Evolutionary conservation across 2,329 filamentous ascomycete genomes (phyloP), one percentile per base, ranked within the genome.

Genomic region (Pseudonectria foliicola): DNA sequence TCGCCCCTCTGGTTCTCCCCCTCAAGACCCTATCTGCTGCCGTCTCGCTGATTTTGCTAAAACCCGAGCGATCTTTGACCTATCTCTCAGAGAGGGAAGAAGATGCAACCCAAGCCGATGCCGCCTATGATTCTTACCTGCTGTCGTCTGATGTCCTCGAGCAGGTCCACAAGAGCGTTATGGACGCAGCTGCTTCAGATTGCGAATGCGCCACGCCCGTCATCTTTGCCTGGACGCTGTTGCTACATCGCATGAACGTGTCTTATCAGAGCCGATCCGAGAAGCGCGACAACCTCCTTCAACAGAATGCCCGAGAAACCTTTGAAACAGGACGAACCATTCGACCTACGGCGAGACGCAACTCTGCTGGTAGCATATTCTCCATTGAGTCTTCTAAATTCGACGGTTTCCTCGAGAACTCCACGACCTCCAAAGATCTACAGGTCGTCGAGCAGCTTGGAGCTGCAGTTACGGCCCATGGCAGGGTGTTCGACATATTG

Each of bases 151-250:
- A 77, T 6, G 75, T 83, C 13, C 68, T 94, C n/a, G 72, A 76
- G 31, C 73, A 80, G 35, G 73, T 95, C 11, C 86, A 90, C 47
- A 73, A 74, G 34, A 73, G 82, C n/a, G 69, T 95, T 24, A 61
- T 81, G 15, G 65, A 68, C 36, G 75, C 79, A 7, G 72, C 77
- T 10, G 68, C 68, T 18, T 54, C 62, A 13, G 71, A 71, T 12
- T 67, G 75, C n/a, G 65, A 69, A 25, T 75, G 76, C 25, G 83
- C 84, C 13, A 78, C 76, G 36, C 85, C 86, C 2, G 77, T 85
- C 13, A 73, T 86, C 13, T 84, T 93, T 46, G 77, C 84, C 3
- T 96, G 89, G 89, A 78, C 81, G 4, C 67, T 90, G 31, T 74
- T 95, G 16, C 67, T 89, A 8, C 75, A 83, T 50, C 71, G 74